Evolutionary conservation across 2,329 filamentous ascomycete genomes (phyloP), one percentile per base, ranked within the genome.

Genomic region (Stagonosporopsis chrysanthemi): DNA sequence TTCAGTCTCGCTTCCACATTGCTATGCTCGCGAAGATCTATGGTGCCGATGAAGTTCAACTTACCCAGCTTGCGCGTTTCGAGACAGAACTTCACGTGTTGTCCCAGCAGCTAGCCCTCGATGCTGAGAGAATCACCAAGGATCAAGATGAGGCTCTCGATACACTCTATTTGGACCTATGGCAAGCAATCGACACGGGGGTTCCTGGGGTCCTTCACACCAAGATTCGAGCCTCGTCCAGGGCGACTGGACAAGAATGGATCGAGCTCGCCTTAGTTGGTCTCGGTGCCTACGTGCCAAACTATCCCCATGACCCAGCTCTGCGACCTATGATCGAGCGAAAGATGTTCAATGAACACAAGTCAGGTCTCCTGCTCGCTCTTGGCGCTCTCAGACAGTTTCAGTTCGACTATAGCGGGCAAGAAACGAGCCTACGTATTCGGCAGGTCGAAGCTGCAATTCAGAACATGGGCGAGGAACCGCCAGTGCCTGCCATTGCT

Each of bases 241-340:
- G 31, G 22, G 48, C 49, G 14, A 44, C 31, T 14, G 44, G 54
- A 2, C 15, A 45, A 23, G 88, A 90, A 5, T 95, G 93, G 86
- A 82, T 92, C 26, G 83, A 89, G 47, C 87, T 97, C 58, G 89
- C 91, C 1, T 77, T 93, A 19, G 88, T 88, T 15, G 86, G 89
- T 36, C 81, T 98, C 44, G 85, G 85, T 60, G 82, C 97, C 2
- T 97, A 94, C 70, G 87, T 98, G 2, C 93, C 96, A 0, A 89
- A 96, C 74, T 88, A 89, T 64, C 84, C 90, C 3, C 95, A 94
- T 68, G 95, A 99, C 74, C 95, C 95, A 1, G 87, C 86, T 2
- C 73, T 87, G 31, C 80, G 79, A 46, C 77, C 84, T 6, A 80
- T 81, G 49, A 84, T 97, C 17, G 88, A 92, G 65, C 84, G 86